Base-by-base conservation (phyloP, 116 monocot genomes). In the Trichopus zeylanicus region DNA sequence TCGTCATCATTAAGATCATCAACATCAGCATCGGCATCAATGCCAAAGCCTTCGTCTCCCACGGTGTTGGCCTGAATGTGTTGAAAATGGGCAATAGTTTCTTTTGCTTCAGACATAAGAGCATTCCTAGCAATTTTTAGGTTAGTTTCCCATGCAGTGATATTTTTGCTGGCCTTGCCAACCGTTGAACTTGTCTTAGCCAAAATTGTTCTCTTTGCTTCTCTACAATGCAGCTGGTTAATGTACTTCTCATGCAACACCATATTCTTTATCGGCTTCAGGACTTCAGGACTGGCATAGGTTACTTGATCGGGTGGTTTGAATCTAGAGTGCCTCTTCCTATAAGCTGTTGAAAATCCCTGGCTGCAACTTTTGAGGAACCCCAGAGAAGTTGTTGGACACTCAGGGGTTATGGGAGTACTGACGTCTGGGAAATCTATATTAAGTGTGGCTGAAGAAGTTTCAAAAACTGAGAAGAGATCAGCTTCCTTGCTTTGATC, bases 161-260 rank as follows among this genome's bases (percentile, higher is more conserved):
- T 52, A 35, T 11, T 28, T 31, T 63, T 68, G n/a, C 15, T 23
- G 31, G 35, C 58, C 28, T 21, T 32, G 21, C 10, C 26, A 31
- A 30, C 38, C 32, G 29, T 4, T 12, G 48, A 39, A 32, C 54
- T 61, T 51, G 52, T 54, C 35, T 61, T 67, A 51, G 51, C 51
- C 60, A 7, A 59, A 30, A 31, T 25, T 73, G 54, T 65, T 61
- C 79, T 72, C 56, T 56, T 79, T 5, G 74, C 67, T 55, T 90
- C 84, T 52, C 84, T 79, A 7, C 63, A 62, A 38, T 81, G 87
- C 24, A 97, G 74, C 47, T 81, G 78, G 37, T 97, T 77, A 26
- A 97, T 87, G 58, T 97, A 97, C 61, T 78, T 90, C 70, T 97
- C 97, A 71, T 97, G 97, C 65, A 90, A 53, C 7, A 63, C 71